Percentiles rank a stretch among this genome's conserved stretches.
phyloP scores from a whole-genome alignment of 805 yeast genomes.

The Kodamaea restingae region DNA sequence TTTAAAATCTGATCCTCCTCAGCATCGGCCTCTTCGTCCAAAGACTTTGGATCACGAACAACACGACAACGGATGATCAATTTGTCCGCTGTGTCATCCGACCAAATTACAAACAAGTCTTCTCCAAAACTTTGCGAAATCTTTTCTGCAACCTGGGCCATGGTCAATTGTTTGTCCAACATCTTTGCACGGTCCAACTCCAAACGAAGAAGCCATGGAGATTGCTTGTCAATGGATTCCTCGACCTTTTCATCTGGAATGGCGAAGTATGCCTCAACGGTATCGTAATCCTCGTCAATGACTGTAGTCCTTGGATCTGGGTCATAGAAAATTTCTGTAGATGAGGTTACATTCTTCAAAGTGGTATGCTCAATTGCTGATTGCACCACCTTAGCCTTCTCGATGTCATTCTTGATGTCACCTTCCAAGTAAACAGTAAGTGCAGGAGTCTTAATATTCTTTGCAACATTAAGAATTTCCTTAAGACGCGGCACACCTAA shows the following conservation, averaged over 20 bases:
- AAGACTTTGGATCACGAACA: slow-evolving; percentile 88
- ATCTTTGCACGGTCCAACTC: slow-evolving; percentile 98
- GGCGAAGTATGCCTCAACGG: slow-evolving; percentile 94
- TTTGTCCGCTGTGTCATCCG: slow-evolving; percentile 97
- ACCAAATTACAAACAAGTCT: slow-evolving; percentile 96
- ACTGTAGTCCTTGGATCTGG: slow-evolving; percentile 98
- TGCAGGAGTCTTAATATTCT: slow-evolving; percentile 99
- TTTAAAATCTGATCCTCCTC: slow-evolving; percentile 96
- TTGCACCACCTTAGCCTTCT: slow-evolving; percentile 90
- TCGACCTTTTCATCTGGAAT: slow-evolving; percentile 98
- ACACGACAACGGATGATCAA: slow-evolving; percentile 97
- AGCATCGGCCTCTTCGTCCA: slow-evolving; percentile 91
- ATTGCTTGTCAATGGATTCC: slow-evolving; percentile 87
- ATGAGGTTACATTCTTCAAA: slow-evolving; percentile 90
- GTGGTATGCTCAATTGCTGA: slow-evolving; percentile 97
- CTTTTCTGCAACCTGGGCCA: slow-evolving; percentile 97
- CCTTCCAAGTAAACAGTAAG: slow-evolving; percentile 86
- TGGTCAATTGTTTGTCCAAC: slow-evolving; percentile 95
- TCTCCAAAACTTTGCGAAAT: slow-evolving; percentile 90
- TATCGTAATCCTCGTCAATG: slow-evolving; percentile 93
- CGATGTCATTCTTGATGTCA: slow-evolving; percentile 81
- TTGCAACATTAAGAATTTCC: slow-evolving; percentile 97
- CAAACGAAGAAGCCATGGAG: slow-evolving; percentile 96
- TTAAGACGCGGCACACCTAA: slow-evolving; percentile 97
- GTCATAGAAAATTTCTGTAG: slow-evolving; percentile 94